Evolutionary conservation across 495 filamentous ascomycete species (phyloP), one percentile per base, ranked within the genome.

Genomic region (Pyronema omphalodes): DNA sequence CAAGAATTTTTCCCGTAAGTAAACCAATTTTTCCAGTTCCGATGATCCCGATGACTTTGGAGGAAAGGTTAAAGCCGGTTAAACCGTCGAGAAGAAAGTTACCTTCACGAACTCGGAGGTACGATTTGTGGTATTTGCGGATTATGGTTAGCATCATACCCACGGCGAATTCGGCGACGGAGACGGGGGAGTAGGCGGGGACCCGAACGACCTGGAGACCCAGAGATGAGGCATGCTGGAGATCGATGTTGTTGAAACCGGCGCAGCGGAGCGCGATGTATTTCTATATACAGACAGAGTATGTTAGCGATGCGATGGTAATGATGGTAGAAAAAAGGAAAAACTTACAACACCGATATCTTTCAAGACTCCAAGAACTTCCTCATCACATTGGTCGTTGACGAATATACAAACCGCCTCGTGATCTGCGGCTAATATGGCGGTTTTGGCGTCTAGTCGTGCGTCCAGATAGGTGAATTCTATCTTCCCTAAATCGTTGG

Each of bases 121-220:
- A 85, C 6, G 81, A 76, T 18, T 80, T 77, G 63, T 84, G 82
- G 12, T 77, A 81, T 57, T 81, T 78, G 15, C 81, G 78, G 60
- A 84, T 82, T 23, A 84, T 70, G 0, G 80, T 82, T 66, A 80
- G 78, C 39, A 82, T 69, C 60, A 84, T 71, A 7, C 79, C 76
- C 12, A 83, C 70, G 15, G 81, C 74, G 61, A 82, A 84, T 68
- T 84, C 81, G 58, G 81, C 81, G 3, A 85, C 81, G 3, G 81
- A 77, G 59, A 83, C 80, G 54, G 81, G 81, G 3, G 76, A 78
- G 65, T 85, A 84, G 0, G 79, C 71, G 0, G 80, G 79, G 17
- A 85, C 81, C 52, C 76, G 76, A 55, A 77, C 79, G 48, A 84
- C 79, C 62, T 79, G 76, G 61, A 84, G 60, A 40, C 75, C 74